Evolutionary conservation across 371 early-diverging fungal genomes (phyloP), one percentile per base, ranked within the genome.

Genomic region (Syncephalastrum sp.): DNA sequence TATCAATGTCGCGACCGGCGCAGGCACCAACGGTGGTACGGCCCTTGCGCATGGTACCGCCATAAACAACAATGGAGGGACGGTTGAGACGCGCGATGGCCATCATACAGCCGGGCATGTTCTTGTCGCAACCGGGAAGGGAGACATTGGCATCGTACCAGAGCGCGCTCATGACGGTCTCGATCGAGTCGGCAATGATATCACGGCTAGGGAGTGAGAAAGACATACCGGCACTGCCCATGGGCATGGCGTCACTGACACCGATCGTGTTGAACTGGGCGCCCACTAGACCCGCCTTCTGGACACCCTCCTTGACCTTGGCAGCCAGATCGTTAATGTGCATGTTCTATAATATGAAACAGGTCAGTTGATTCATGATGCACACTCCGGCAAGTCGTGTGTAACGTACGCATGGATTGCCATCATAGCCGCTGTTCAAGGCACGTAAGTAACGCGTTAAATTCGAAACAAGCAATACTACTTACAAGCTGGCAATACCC

Each of bases 101-200:
- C 65, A 98, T 96, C 59, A 98, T 69, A 62, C 86, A 87, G 47
- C 98, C 98, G 16, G 98, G 98, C 98, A 98, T 98, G 82, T 98
- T 98, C 78, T 98, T 98, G 80, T 96, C 98, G 70, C 75, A 77
- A 25, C 72, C 91, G 5, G 96, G 98, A 33, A 97, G 69, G 12
- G 94, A 89, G 62, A 97, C 92, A 69, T 94, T 94, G 56, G 89
- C 98, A 70, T 98, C 98, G 63, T 97, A 97, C 93, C 93, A 96
- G 70, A 94, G 93, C 7, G 90, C 95, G 49, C 87, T 70, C 96
- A 95, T 95, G 8, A 63, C 95, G 17, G 97, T 96, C 73, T 98
- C 98, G 56, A 98, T 95, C 45, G 95, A 94, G 72, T 98, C 98
- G 27, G 98, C 97, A 72, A 98, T 98, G 65, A 98, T 86, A 65